phyloP scores from a whole-genome alignment of 2,329 filamentous ascomycete genomes.

The Fusarium cicatricum region DNA sequence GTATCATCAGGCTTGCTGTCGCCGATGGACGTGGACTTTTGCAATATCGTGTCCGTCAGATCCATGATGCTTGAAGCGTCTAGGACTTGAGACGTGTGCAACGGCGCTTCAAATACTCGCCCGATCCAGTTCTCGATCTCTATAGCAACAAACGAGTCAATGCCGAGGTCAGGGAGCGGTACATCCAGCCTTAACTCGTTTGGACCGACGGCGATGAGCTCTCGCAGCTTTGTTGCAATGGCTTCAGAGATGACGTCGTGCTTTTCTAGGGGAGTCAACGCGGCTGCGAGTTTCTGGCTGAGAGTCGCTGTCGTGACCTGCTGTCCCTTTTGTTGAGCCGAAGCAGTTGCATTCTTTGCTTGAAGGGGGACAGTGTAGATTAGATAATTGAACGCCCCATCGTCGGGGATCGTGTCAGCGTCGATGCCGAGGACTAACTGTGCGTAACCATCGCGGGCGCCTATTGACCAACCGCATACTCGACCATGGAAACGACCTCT shows the following conservation, averaged over 20 bases:
- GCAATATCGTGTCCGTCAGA: not conserved
- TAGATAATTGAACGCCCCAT: not conserved
- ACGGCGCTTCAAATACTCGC: not conserved
- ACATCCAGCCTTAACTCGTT: not conserved
- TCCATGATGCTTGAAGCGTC: not conserved
- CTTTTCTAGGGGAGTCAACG: not conserved
- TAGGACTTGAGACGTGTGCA: not conserved
- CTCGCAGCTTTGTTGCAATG: not conserved
- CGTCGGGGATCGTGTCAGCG: not conserved
- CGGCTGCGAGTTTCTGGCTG: not conserved
- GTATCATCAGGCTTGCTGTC: not conserved
- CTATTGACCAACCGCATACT: not conserved
- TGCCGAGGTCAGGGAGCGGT: not conserved
- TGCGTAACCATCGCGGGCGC: not conserved
- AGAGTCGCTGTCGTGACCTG: not conserved
- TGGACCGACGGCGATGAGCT: not conserved
- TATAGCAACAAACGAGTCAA: not conserved
- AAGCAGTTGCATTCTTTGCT: not conserved
- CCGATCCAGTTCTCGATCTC: not conserved
- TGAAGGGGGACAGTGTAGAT: not conserved
- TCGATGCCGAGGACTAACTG: not conserved
- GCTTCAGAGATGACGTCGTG: not conserved
- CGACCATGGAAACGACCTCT: not conserved
- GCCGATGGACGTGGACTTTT: not conserved
- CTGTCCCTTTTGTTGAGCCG: not conserved